Percentiles rank a stretch among this genome's conserved stretches.
phyloP scores from a whole-genome alignment of 2,329 filamentous ascomycete genomes.

The Saccharata proteae region DNA sequence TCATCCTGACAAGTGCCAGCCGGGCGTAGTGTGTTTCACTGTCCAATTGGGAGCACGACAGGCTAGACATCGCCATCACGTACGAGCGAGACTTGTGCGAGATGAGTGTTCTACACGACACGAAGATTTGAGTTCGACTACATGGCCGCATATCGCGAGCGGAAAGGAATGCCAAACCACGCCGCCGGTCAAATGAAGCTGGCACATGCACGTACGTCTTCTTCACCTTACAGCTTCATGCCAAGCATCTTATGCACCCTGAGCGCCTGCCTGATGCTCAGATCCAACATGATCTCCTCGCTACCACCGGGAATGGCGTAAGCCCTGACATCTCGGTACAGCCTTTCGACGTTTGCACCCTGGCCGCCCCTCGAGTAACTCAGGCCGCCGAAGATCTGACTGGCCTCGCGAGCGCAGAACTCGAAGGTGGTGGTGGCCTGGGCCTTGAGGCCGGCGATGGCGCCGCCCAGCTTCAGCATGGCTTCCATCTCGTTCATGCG shows the following conservation, averaged over 20 bases:
- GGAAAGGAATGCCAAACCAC: too few relatives aligned
- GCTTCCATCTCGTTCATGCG: slow-evolving; percentile 90
- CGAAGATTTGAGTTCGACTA: too few relatives aligned
- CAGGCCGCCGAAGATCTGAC: slow-evolving; percentile 92
- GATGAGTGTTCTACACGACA: too few relatives aligned
- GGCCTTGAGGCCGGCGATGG: slow-evolving; percentile 88
- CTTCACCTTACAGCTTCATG: slow-evolving; percentile 95
- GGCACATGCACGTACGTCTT: too few relatives aligned
- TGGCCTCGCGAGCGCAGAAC: slow-evolving; percentile 92
- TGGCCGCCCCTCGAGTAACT: slow-evolving; percentile 89
- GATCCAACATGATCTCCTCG: slow-evolving; percentile 97
- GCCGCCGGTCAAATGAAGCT: too few relatives aligned
- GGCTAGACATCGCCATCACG: too few relatives aligned
- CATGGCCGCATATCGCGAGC: too few relatives aligned
- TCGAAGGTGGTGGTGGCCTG: slow-evolving; percentile 92
- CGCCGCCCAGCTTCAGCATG: slow-evolving; percentile 88
- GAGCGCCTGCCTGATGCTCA: slow-evolving; percentile 85
- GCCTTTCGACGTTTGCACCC: slow-evolving; percentile 84
- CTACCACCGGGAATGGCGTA: slow-evolving; percentile 90
- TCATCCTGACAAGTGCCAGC: too few relatives aligned
- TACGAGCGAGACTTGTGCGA: too few relatives aligned
- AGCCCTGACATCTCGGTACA: slow-evolving; percentile 90
- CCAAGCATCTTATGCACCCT: slow-evolving; percentile 81
- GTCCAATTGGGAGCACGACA: too few relatives aligned
- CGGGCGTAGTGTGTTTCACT: too few relatives aligned